Evolutionary conservation across 192 early-diverging fungal genomes (phyloP), one percentile per base, ranked within the genome.

Genomic region (Backusella luteola): DNA sequence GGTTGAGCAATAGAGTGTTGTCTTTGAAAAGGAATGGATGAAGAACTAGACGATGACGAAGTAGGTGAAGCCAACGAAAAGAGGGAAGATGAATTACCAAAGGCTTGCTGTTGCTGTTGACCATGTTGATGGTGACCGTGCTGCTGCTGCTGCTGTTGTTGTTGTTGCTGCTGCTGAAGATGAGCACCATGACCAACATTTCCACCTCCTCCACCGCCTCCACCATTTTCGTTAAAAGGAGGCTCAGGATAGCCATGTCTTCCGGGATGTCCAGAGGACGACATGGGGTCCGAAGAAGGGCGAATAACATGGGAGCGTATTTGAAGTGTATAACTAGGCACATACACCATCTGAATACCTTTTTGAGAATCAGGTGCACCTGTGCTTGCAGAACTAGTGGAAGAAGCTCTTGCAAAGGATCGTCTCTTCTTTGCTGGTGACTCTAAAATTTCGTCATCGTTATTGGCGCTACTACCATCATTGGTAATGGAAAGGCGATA

Each of bases 251-350:
- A 63, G 0, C 56, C 56, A 63, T 63, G 29, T 71, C 39, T 63
- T 21, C 36, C 26, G 19, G 41, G 38, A 36, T 38, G 67, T 36
- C 52, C 46, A 32, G 39, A 23, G 29, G 44, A 78, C 21, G 26
- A 41, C 42, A 67, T 68, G n/a, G 67, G 35, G 1, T 41, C 38
- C 6, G 77, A 74, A 17, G 72, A 73, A 23, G 77, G 34, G 11
- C 67, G 63, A 63, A 53, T 36, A 6, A 36, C 34, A 32, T 73
- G 72, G 3, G 77, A 78, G 6, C 78, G 73, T 21, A 79, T 53
- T 14, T 69, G 73, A 17, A 79, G 19, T 0, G 73, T 74, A 56
- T 74, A 79, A 14, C 32, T 39, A 26, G 78, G 78, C 23, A 79
- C 69, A 46, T 42, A 44, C 0, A 79, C 78, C 11, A 70, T 39